Evolutionary conservation across 139 green algal species (phyloP).

Genomic region (Chlamydomonas eustigma): DNA sequence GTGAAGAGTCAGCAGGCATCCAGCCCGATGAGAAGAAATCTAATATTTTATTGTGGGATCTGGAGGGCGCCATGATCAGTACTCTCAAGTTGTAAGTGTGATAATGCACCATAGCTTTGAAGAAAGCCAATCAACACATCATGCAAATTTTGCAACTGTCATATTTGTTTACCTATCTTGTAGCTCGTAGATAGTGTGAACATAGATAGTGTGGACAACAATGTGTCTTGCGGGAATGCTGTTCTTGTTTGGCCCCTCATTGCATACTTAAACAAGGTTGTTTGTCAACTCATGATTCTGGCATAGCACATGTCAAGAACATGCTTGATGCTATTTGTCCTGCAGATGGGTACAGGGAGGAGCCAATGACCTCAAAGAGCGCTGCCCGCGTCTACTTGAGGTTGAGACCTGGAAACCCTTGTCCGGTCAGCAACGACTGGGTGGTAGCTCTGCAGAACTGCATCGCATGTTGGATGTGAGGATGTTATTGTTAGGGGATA

Average conservation of each 20-base stretch:
- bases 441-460: slow-evolving; percentile 27
- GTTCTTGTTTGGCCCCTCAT: no score
- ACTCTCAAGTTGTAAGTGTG: slow-evolving; percentile 13
- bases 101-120: neutral
- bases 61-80: slow-evolving; percentile 26
- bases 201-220: no score
- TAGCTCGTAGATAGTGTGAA: no score
- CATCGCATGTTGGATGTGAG: slow-evolving; percentile 25
- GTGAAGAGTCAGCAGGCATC: neutral
- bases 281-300: no score
- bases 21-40: neutral
- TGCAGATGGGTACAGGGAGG: slow-evolving; percentile 11
- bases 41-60: slow-evolving; percentile 30
- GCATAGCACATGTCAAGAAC: no score
- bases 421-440: neutral
- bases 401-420: slow-evolving; percentile 18
- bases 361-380: slow-evolving; percentile 12
- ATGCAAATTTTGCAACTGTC: no score
- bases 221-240: no score
- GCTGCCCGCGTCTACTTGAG: slow-evolving; percentile 23
- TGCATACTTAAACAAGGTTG: no score
- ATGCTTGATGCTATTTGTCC: no score
- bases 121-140: no score
- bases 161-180: no score
- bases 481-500: neutral